Percentiles rank a stretch among this genome's conserved stretches.
These are phyloP conservation scores for Melastoma candidum DNA, from an alignment of 441 rosid species.

Conservation along the genomic window DNA sequence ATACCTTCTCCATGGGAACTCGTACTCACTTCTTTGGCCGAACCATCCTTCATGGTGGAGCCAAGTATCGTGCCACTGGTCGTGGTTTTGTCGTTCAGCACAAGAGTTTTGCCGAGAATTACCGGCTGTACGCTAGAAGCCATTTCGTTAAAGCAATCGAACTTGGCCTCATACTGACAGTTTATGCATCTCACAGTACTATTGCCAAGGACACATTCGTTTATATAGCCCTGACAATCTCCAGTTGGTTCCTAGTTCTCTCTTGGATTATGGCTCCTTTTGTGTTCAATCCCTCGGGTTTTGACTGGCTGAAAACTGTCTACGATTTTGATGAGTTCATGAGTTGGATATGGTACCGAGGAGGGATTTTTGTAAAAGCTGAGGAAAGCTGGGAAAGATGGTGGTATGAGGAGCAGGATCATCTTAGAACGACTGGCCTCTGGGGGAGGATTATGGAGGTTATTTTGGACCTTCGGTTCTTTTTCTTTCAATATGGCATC, in stretches of 20 bases:
- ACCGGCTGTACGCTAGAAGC: conserved; percentile 15
- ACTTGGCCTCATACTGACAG: conserved; percentile 16
- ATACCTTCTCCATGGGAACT: conserved; percentile 18
- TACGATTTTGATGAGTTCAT: conserved; percentile 17
- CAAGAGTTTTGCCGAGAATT: conserved; percentile 19
- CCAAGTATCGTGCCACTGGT: conserved; percentile 17
- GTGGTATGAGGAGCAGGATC: conserved; percentile 21
- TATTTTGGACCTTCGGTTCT: conserved; percentile 18
- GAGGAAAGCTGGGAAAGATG: conserved; percentile 19
- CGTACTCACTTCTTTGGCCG: conserved; percentile 18
- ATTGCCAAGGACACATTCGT: conserved; percentile 13
- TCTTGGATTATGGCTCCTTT: conserved; percentile 18
- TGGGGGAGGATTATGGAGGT: conserved; percentile 16
- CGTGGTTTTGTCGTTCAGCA: conserved; percentile 19
- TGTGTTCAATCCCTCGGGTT: conserved; percentile 18
- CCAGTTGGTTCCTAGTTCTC: conserved; percentile 17
- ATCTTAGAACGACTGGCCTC: conserved; percentile 15
- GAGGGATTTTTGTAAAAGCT: conserved; percentile 17
- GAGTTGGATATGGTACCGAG: conserved; percentile 18
- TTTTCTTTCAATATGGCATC: conserved; percentile 15
- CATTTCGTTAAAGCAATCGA: conserved; percentile 13
- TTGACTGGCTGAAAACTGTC: conserved; percentile 19
- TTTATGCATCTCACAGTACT: conserved; percentile 16
- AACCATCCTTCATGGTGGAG: conserved; percentile 18
- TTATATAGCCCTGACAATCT: conserved; percentile 17